Evolutionary conservation across 768 basidiomycete species (phyloP).

Genomic region (Neoboletus subvelutipes): DNA sequence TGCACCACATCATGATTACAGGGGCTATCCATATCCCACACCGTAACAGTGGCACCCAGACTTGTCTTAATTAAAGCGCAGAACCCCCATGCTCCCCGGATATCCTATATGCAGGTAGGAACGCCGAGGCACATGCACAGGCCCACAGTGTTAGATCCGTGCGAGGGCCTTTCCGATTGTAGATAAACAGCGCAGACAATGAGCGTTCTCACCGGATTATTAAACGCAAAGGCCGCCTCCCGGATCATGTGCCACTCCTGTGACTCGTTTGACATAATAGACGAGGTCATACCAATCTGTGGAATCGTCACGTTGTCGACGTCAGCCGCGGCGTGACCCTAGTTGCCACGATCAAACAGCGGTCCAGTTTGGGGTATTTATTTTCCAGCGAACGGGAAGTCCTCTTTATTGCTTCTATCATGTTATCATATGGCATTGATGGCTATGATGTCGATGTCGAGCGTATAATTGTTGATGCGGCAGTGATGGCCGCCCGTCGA

Average conservation of each 20-base stretch:
- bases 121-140: slow-evolving; percentile 2
- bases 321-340: neutral
- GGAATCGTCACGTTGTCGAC: neutral
- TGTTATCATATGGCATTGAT: slow-evolving; percentile 2
- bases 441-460: slow-evolving; percentile 14
- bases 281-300: neutral
- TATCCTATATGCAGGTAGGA: slow-evolving; percentile 2
- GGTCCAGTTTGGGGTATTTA: neutral
- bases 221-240: slow-evolving; percentile 1
- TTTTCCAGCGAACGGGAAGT: neutral
- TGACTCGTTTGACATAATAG: neutral
- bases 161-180: neutral
- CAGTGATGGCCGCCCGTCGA: slow-evolving; percentile 9
- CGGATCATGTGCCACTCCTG: neutral
- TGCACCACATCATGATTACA: slow-evolving; percentile 11
- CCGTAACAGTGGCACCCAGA: neutral
- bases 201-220: slow-evolving; percentile 10
- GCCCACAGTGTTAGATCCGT: neutral
- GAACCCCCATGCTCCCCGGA: neutral
- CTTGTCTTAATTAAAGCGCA: neutral
- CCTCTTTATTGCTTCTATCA: neutral
- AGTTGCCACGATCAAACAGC: slow-evolving; percentile 12
- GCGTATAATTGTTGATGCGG: slow-evolving; percentile 4
- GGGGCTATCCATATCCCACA: slow-evolving; percentile 1
- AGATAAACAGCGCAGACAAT: neutral